Conservation (phyloP, 352 stramenopile species). For the Phytopythium delawarense region DNA sequence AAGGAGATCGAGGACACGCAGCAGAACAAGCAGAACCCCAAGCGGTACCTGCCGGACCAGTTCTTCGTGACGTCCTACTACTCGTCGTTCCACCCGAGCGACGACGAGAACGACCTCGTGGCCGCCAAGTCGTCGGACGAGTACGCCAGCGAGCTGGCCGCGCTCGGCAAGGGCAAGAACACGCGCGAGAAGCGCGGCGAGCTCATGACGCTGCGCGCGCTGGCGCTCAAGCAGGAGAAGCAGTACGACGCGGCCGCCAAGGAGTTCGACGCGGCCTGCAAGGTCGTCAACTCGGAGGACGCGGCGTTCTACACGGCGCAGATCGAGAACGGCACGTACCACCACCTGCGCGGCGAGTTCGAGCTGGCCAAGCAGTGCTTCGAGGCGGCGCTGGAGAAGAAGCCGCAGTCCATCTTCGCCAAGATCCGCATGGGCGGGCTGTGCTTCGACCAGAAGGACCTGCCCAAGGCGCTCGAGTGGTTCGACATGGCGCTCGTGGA, state of each 20-base stretch:
- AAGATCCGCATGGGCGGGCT: constrained; percentile 82
- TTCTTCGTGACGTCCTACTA: constrained; percentile 87
- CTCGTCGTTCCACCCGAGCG: constrained; percentile 77
- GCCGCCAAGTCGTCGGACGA: constrained; percentile 47
- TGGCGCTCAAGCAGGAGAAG: constrained; percentile 62
- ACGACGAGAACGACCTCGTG: constrained; percentile 68
- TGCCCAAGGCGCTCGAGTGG: constrained; percentile 66
- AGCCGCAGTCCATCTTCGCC: constrained; percentile 72
- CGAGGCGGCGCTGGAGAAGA: constrained; percentile 48
- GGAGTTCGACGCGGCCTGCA: constrained; percentile 53
- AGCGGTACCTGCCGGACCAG: constrained; percentile 64
- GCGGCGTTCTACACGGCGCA: constrained; percentile 69
- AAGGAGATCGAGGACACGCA: constrained; percentile 60
- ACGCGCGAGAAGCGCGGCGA: constrained; percentile 33
- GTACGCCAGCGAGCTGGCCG: constrained; percentile 52
- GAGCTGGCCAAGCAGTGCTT: constrained; percentile 61
- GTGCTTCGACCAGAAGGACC: constrained; percentile 79
- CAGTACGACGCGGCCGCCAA: constrained; percentile 60
- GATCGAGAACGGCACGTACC: constrained; percentile 73
- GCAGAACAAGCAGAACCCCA: constrained; percentile 54
- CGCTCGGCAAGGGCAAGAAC: constrained; percentile 26
- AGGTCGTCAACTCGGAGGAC: constrained; percentile 43
- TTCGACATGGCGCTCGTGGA: constrained; percentile 69
- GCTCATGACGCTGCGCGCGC: constrained; percentile 54
- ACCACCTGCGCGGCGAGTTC: constrained; percentile 75